Evolutionary conservation across 768 basidiomycete genomes (phyloP).

Genomic region (Rhodotorula diobovata): DNA sequence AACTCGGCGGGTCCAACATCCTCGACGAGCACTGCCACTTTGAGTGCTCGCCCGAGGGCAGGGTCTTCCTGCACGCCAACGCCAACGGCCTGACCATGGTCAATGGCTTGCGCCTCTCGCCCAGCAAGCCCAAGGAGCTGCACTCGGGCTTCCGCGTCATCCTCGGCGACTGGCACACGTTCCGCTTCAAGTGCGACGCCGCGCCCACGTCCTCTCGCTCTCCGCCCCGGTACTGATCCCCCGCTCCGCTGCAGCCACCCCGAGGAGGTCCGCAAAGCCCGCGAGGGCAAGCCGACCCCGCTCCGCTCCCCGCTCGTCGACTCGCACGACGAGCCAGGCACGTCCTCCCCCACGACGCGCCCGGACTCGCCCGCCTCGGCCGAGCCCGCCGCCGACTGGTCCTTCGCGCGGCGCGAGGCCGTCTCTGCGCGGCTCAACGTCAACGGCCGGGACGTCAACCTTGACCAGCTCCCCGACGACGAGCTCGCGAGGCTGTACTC

Average conservation of each 20-base stretch:
- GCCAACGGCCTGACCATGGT: conserved; percentile 82
- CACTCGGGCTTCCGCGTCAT: conserved; percentile 95
- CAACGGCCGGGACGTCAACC: conserved; percentile 72
- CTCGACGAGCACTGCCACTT: conserved; percentile 88
- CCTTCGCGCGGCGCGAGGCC: conserved; percentile 91
- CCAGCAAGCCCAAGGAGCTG: conserved; percentile 77
- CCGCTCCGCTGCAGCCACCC: conserved; percentile 58
- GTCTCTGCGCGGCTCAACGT: conserved; percentile 75
- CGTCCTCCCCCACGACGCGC: conserved; percentile 52
- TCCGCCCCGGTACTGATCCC: not conserved
- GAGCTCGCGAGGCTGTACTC: conserved; percentile 70
- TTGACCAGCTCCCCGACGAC: conserved; percentile 89
- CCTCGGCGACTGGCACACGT: conserved; percentile 94
- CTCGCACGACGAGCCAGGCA: conserved; percentile 58
- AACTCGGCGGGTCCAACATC: conserved; percentile 86
- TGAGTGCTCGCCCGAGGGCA: conserved; percentile 70
- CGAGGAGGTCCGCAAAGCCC: conserved; percentile 84
- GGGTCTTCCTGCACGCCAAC: conserved; percentile 73
- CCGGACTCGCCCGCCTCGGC: conserved; percentile 70
- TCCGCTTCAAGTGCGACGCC: conserved; percentile 66
- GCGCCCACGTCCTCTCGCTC: no score
- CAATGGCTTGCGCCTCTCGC: conserved; percentile 80
- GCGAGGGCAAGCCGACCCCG: conserved; percentile 58
- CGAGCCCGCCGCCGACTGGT: conserved; percentile 87
- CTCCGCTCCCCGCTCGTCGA: conserved; percentile 50